Base-by-base conservation (phyloP, 148 eudicot genomes). In the Rhododendron ovatum region DNA sequence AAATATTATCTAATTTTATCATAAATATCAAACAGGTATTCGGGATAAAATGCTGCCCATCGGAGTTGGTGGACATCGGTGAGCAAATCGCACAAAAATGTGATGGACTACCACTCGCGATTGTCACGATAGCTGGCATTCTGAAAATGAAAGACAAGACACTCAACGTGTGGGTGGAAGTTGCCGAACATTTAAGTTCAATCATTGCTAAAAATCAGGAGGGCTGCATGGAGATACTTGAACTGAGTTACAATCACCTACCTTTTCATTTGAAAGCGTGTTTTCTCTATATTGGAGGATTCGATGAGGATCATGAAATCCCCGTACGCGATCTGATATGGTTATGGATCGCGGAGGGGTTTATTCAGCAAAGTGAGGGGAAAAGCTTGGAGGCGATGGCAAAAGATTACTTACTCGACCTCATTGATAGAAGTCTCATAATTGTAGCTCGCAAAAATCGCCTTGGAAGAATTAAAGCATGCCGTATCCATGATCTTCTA, bases 331-430 rank as follows among this genome's bases (percentile, higher is more conserved):
- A 89, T 37, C 57, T 93, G 48, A 69, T 83, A 0, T 82, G 85
- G 0, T 47, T 93, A 43, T 93, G 93, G 93, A 65, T 91, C 12
- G 92, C 93, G 0, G 92, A 93, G 67, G 95, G 93, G 18, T 89
- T 93, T 47, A 82, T 88, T 17, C 35, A 18, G 7, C 45, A 41
- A 41, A 41, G 45, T 41, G 45, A 41, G 8, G 45, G 1, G 8
- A 41, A 41, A 6, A 41, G 45, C 45, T 41, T 41, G 45, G 45
- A 41, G 45, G 45, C 7, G 45, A 41, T 0, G 7, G 45, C 87
- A 10, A 88, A 86, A 78, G 93, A 87, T 33, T 86, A 87, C 88
- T 85, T 93, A 73, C 82, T 84, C 50, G 91, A 93, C 35, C 91
- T 92, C 10, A 80, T 91, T 73, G 89, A 91, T 69, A 87, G 90